phyloP scores from a whole-genome alignment of 306 rosid genomes.

The Abrus pulchellus region DNA sequence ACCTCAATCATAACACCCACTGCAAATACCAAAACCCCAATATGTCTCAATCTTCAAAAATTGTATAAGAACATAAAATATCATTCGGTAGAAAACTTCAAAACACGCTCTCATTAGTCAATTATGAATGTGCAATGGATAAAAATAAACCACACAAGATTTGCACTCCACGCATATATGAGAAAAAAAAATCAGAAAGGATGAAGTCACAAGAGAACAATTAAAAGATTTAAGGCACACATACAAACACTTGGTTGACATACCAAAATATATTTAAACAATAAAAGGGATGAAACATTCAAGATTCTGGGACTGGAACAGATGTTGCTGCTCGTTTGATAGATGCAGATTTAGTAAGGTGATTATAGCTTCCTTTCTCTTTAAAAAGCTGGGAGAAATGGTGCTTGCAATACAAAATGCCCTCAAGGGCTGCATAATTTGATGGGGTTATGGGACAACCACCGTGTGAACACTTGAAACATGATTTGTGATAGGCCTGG shows the following conservation, averaged over 20 bases:
- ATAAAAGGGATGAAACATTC: conserved; percentile 40
- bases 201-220: conserved; percentile 38
- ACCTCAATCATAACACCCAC: not conserved
- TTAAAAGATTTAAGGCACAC: conserved; percentile 34
- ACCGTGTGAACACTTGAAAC: conserved; percentile 97
- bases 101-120: conserved; percentile 38
- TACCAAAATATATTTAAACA: conserved; percentile 25
- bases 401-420: conserved; percentile 95
- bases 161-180: conserved; percentile 48
- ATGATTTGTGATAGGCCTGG: conserved; percentile 85
- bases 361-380: conserved; percentile 86
- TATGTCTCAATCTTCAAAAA: conserved; percentile 1
- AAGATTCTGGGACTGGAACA: conserved; percentile 79
- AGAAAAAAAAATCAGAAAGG: conserved; percentile 34
- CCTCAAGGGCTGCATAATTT: conserved; percentile 94
- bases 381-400: conserved; percentile 96
- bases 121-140: conserved; percentile 44
- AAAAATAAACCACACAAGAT: conserved; percentile 49
- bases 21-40: not conserved
- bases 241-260: conserved; percentile 44
- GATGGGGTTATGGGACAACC: conserved; percentile 92
- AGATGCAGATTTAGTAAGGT: conserved; percentile 82
- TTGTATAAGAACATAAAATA: not conserved
- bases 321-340: conserved; percentile 64
- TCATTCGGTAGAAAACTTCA: conserved; percentile 14